Evolutionary conservation across 441 rosid genomes (phyloP).

Genomic region (Gossypium lobatum): DNA sequence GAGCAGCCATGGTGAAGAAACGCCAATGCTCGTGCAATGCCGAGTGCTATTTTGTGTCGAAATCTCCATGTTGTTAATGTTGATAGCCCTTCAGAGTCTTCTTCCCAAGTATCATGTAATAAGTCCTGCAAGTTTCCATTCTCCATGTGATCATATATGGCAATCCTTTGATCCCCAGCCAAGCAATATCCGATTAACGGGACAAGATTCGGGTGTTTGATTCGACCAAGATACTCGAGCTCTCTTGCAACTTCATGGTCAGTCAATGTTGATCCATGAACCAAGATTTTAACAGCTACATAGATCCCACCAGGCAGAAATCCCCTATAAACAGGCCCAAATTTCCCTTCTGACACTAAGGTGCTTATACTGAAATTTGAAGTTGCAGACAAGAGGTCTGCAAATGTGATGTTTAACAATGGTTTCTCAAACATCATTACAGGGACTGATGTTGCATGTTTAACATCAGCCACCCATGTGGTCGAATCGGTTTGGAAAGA

Average conservation of each 20-base stretch:
- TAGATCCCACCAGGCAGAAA: slow-evolving; percentile 86
- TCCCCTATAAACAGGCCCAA: slow-evolving; percentile 90
- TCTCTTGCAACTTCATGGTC: slow-evolving; percentile 89
- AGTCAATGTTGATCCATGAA: slow-evolving; percentile 78
- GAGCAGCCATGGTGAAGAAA: slow-evolving; percentile 94
- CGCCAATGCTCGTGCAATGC: slow-evolving; percentile 84
- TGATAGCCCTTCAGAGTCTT: slow-evolving; percentile 46
- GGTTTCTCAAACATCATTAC: slow-evolving; percentile 91
- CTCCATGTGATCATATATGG: slow-evolving; percentile 92
- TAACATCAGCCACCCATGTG: slow-evolving; percentile 91
- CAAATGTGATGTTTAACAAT: slow-evolving; percentile 72
- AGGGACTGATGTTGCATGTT: slow-evolving; percentile 68
- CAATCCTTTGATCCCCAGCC: slow-evolving; percentile 90
- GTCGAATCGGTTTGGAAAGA: slow-evolving; percentile 88
- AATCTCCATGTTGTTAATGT: slow-evolving; percentile 60
- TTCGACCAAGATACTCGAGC: slow-evolving; percentile 81
- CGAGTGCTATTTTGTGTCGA: slow-evolving; percentile 80
- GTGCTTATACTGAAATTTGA: slow-evolving; percentile 78
- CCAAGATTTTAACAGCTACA: slow-evolving; percentile 88
- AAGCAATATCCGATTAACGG: slow-evolving; percentile 85
- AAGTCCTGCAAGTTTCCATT: slow-evolving; percentile 91
- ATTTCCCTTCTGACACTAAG: slow-evolving; percentile 83
- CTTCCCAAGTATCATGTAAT: slow-evolving; percentile 86
- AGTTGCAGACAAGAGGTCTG: slow-evolving; percentile 83
- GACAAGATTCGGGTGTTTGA: slow-evolving; percentile 84